phyloP scores from a whole-genome alignment of 2,329 filamentous ascomycete species.

The Pezicula radicicola region DNA sequence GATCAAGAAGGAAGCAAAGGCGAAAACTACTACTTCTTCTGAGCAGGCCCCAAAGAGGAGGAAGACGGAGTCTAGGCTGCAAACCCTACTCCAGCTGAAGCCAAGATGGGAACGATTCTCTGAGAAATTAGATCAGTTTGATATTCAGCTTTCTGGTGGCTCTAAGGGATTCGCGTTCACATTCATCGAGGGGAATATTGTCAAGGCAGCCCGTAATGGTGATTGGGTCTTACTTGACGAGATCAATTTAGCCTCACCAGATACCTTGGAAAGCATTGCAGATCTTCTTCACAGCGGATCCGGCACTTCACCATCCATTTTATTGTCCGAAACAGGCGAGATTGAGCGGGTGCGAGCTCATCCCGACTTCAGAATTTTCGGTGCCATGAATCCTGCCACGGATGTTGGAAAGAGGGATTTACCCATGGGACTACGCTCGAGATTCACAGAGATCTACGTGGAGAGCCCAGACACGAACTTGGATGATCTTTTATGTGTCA shows the following conservation, averaged over 20 bases:
- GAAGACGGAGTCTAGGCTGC: conserved; percentile 64
- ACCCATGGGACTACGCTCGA: conserved; percentile 80
- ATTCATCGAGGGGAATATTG: conserved; percentile 93
- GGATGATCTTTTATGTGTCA: conserved; percentile 83
- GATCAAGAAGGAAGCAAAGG: conserved; percentile 37
- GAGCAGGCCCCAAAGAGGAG: conserved; percentile 69
- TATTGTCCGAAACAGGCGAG: conserved; percentile 90
- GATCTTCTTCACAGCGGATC: conserved; percentile 77
- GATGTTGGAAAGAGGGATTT: conserved; percentile 96
- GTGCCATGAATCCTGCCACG: conserved; percentile 98
- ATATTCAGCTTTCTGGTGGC: conserved; percentile 72
- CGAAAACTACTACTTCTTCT: conserved; percentile 31
- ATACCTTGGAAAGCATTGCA: conserved; percentile 90
- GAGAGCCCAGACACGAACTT: conserved; percentile 83
- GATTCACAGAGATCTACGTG: conserved; percentile 95
- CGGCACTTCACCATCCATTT: conserved; percentile 71
- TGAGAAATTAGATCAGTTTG: conserved; percentile 71
- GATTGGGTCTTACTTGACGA: conserved; percentile 98
- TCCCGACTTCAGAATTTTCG: conserved; percentile 92
- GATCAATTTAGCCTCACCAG: conserved; percentile 92
- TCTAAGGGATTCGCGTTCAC: conserved; percentile 84
- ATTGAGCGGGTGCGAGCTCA: conserved; percentile 88
- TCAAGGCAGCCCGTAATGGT: conserved; percentile 92
- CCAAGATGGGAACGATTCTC: conserved; percentile 80
- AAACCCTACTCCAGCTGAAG: conserved; percentile 53